Percentiles rank a stretch among this genome's conserved stretches.
Conservation (phyloP, 257 asterid species). For the Solanum chilense region DNA sequence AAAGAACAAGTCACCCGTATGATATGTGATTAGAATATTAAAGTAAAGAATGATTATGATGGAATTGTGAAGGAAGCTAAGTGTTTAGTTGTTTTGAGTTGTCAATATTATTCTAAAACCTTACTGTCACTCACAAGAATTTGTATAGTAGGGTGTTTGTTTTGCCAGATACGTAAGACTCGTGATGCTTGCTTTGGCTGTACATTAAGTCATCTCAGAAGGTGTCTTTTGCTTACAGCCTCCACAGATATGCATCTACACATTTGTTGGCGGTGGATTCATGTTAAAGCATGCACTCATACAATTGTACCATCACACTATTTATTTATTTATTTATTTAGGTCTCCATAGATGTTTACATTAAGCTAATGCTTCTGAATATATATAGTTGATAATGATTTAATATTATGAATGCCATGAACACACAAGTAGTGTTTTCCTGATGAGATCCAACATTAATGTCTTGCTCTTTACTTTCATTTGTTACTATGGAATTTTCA, state of each 20-base stretch:
- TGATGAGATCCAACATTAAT: background rate
- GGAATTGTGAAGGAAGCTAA: background rate
- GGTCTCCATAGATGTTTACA: background rate
- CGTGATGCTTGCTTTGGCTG: background rate
- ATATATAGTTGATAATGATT: background rate
- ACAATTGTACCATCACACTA: background rate
- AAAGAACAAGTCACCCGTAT: background rate
- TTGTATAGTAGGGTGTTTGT: background rate
- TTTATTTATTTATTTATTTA: background rate
- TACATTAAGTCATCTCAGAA: background rate
- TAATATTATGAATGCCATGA: accelerated
- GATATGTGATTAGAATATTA: background rate
- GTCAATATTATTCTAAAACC: background rate
- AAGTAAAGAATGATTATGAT: background rate
- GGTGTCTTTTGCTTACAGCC: background rate
- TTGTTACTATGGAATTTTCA: background rate
- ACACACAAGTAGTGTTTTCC: background rate
- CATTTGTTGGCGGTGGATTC: background rate
- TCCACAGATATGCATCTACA: background rate
- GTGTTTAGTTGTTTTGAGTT: background rate
- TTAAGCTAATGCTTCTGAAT: background rate
- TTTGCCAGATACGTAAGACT: background rate
- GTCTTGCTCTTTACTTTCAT: background rate
- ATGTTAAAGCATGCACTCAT: background rate
- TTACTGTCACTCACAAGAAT: background rate